Evolutionary conservation across 2,329 filamentous ascomycete genomes (phyloP), one percentile per base, ranked within the genome.

Genomic region (Fusarium sp.): DNA sequence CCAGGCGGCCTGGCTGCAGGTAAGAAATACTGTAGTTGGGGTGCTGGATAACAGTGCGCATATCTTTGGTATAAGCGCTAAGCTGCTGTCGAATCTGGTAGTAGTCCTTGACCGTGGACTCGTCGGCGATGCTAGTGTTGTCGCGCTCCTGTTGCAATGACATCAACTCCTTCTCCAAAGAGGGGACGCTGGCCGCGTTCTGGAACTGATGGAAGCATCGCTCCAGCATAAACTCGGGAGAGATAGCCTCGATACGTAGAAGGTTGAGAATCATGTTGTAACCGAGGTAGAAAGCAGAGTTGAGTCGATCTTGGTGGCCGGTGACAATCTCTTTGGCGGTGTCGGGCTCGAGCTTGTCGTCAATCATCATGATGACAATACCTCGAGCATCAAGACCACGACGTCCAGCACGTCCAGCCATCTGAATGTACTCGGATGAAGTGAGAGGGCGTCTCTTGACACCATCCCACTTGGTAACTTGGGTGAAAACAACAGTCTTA

Each of bases 291-390:
- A 99, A 99, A 4, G 96, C 96, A 7, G 96, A 98, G 83, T 98
- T 98, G 35, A 99, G 91, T 75, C 95, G 95, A 82, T 99, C 97
- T 82, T 99, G 96, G 79, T 98, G 93, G 75, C 96, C 96, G 59
- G 96, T 94, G 18, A 99, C 96, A 76, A 99, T 98, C 72, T 93
- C 92, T 83, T 97, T 97, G 45, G 96, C 95, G n/a, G 92, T 91
- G 5, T 94, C 91, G 3, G 96, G 96, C 78, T 99, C 96, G 85
- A 99, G 95, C 84, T 96, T 94, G 81, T 97, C 93, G 79, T 97
- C 93, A 70, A 99, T 93, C 95, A 99, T 98, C 94, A 99, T 98
- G 81, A 99, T 98, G 75, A 99, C 96, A 76, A 98, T 97, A 88
- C 96, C 96, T 74, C 96, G 93, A 71, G 98, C 95, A 85, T 99